Evolutionary conservation across 2,329 filamentous ascomycete species (phyloP), one percentile per base, ranked within the genome.

Genomic region (Boeremia exigua): DNA sequence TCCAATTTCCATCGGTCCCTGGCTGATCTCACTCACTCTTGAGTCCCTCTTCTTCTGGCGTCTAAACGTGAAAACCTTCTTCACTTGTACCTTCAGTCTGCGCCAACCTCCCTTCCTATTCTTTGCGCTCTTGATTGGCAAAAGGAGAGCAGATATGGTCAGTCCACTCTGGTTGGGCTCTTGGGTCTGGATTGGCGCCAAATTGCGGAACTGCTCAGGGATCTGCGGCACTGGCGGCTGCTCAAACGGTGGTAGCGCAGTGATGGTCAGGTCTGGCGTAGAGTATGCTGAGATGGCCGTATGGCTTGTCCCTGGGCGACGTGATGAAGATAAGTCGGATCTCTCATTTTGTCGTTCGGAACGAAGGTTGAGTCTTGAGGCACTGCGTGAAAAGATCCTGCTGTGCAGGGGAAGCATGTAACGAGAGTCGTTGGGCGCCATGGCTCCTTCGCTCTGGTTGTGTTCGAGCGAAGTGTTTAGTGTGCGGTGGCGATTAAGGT

Each of bases 21-120:
- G 10, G 14, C 17, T 14, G 6, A 10, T 10, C 15, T 37, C 32
- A 6, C 12, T 25, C 29, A 36, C 4, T 15, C 3, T 44, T 10
- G 34, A 14, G 3, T n/a, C 10, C 25, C 33, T 44, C 29, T 43
- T 36, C 29, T 32, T 49, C 19, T 49, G n/a, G 5, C 45, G 39
- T 5, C 29, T 28, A 17, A 49, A 40, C 1, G 7, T 45, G 29
- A 55, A 55, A 3, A 25, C 52, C 6, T 29, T 48, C 40, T 55
- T 55, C 32, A 55, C 30, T 9, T 45, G 49, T 12, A 43, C 28
- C 1, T 39, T 48, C 14, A 43, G 15, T 2, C 17, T 37, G 12
- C 46, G 38, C 52, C 46, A 55, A 17, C 33, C 23, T 2, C 40
- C 34, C 23, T 36, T 49, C 3, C 10, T 12, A 4, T 14, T 32